A percentile compares a stretch with the other conserved stretches of the same genome.
Evolutionary conservation across 306 rosid genomes (phyloP).

Genomic region (Cucumis melo): DNA sequence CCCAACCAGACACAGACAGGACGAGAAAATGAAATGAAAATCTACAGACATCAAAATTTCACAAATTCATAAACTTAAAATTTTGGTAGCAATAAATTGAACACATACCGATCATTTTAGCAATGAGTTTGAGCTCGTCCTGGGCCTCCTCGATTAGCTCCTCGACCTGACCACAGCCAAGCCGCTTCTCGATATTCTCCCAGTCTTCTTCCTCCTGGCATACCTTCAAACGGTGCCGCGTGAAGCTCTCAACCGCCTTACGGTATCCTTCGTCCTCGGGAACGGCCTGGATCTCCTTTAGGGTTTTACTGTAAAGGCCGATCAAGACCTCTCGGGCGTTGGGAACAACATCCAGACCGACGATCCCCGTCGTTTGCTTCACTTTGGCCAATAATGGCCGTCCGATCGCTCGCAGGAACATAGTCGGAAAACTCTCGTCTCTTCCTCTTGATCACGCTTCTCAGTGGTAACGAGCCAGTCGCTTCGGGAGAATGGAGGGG

Average conservation of each 20-base stretch:
- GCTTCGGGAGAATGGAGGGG: neutral
- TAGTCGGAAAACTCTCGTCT: neutral
- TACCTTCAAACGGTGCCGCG: conserved; percentile 53
- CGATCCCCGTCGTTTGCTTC: conserved; percentile 85
- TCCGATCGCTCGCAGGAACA: conserved; percentile 68
- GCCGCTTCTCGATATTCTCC: conserved; percentile 62
- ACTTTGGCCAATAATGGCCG: conserved; percentile 82
- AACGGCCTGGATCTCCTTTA: conserved; percentile 71
- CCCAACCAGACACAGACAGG: neutral
- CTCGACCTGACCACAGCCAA: conserved; percentile 87
- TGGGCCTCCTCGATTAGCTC: conserved; percentile 92
- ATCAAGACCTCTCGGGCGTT: conserved; percentile 74
- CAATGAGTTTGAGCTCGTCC: conserved; percentile 75
- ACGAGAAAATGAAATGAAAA: neutral
- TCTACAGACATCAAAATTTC: too few relatives aligned
- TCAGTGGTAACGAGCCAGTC: neutral
- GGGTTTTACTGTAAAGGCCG: conserved; percentile 54
- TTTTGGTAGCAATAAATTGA: neutral
- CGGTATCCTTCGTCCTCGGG: conserved; percentile 91
- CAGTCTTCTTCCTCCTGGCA: conserved; percentile 72
- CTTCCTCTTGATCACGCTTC: conserved; percentile 7
- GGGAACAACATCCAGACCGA: conserved; percentile 75
- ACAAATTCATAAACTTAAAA: neutral
- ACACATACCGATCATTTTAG: conserved; percentile 51
- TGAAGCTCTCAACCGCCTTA: conserved; percentile 83